Conservation (phyloP, 495 filamentous ascomycete species). For the Aspergillus diversus region DNA sequence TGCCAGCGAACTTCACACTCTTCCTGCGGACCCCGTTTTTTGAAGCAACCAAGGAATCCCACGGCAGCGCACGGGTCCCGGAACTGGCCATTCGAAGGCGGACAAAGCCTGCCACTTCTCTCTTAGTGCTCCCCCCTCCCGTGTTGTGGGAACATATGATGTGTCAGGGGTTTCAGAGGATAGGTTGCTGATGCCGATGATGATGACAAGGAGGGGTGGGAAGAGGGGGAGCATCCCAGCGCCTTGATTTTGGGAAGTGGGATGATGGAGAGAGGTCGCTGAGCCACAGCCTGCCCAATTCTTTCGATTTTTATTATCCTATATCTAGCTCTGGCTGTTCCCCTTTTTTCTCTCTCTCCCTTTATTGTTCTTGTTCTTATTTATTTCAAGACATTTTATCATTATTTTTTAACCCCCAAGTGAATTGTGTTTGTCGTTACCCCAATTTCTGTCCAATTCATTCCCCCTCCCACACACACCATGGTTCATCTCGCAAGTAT, state of each 20-base stretch:
- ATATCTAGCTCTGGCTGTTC: slow-evolving; percentile 1
- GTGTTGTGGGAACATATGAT: slow-evolving; percentile 22
- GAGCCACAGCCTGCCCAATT: background rate
- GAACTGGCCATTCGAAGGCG: slow-evolving; percentile 9
- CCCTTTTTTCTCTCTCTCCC: background rate
- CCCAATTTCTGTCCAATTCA: background rate
- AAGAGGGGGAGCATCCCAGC: background rate
- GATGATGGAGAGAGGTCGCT: background rate
- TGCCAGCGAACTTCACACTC: background rate
- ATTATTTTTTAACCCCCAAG: background rate
- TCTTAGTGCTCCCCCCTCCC: slow-evolving; percentile 8
- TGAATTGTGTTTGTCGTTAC: background rate
- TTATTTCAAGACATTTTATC: background rate
- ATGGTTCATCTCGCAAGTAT: slow-evolving; percentile 47
- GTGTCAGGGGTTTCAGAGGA: slow-evolving; percentile 5
- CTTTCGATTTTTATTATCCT: background rate
- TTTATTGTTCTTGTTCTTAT: slow-evolving; percentile 5
- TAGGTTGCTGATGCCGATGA: slow-evolving; percentile 11
- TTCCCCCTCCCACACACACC: slow-evolving; percentile 9
- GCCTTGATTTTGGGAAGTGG: background rate
- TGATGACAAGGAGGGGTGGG: slow-evolving; percentile 6
- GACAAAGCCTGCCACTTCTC: slow-evolving; percentile 7
- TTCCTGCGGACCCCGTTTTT: background rate
- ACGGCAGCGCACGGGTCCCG: slow-evolving; percentile 6
- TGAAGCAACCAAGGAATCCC: slow-evolving; percentile 12